A percentile compares a stretch with the other conserved stretches of the same genome.
These are phyloP conservation scores for Penicillium sp. DNA, from an alignment of 2,329 filamentous ascomycete species.

Conservation along the genomic window DNA sequence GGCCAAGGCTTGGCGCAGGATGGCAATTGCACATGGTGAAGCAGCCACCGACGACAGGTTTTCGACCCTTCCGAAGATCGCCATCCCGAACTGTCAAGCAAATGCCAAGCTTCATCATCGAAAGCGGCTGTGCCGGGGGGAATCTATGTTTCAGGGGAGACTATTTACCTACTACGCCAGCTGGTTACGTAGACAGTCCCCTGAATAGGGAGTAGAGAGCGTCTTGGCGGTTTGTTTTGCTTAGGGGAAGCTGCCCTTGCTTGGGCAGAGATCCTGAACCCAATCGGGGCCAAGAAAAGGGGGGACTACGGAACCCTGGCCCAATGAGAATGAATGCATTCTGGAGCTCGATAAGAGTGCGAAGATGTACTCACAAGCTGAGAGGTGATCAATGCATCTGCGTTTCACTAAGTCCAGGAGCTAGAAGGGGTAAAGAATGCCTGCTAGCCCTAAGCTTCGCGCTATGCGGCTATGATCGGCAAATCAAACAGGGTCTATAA, in stretches of 20 bases:
- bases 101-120: conserved; percentile 16
- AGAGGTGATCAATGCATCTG: conserved; percentile 9
- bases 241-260: conserved; percentile 1
- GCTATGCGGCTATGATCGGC: conserved; percentile 22
- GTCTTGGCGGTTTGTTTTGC: background rate
- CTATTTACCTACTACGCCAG: conserved; percentile 1
- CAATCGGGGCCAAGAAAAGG: background rate
- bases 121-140: background rate
- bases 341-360: conserved; percentile 2
- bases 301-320: background rate
- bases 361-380: conserved; percentile 4
- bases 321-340: conserved; percentile 1
- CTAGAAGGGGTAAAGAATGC: conserved; percentile 15
- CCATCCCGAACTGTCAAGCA: conserved; percentile 10
- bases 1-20: conserved; percentile 6
- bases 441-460: conserved; percentile 13
- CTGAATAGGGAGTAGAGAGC: background rate
- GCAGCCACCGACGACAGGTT: background rate
- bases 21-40: conserved; percentile 1
- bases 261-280: background rate
- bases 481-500: conserved; percentile 13
- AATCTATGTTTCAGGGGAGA: conserved; percentile 3
- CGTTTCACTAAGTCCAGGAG: conserved; percentile 8
- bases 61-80: conserved; percentile 1
- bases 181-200: conserved; percentile 8